phyloP scores from a whole-genome alignment of 1,284 basidiomycete genomes.

The Trichosporon sp. region DNA sequence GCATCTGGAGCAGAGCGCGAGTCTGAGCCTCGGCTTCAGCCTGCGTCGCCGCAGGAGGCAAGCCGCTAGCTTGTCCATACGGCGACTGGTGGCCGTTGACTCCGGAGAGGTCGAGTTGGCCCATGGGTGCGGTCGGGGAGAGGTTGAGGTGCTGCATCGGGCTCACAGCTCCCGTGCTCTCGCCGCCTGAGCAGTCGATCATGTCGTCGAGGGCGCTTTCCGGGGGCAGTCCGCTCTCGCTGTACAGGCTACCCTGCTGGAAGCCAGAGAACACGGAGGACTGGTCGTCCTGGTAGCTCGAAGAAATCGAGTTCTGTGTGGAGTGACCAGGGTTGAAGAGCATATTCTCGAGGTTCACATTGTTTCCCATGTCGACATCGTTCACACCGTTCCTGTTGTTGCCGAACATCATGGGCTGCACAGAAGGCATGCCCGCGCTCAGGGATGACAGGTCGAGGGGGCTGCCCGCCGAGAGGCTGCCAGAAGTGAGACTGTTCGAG shows the following conservation, averaged over 20 bases:
- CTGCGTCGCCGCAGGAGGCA: conserved; percentile 34
- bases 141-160: conserved; percentile 33
- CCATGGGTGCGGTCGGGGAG: conserved; percentile 29
- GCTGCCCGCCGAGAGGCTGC: conserved; percentile 3
- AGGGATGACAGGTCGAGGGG: conserved; percentile 29
- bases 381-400: conserved; percentile 16
- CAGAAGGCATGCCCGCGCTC: conserved; percentile 24
- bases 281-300: conserved; percentile 41
- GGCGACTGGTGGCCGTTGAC: conserved; percentile 25
- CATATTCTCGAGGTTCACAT: conserved; percentile 43
- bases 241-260: conserved; percentile 38
- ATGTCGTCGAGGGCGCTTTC: conserved; percentile 44
- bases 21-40: conserved; percentile 32
- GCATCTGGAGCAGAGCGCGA: conserved; percentile 30
- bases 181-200: conserved; percentile 50
- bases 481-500: conserved; percentile 9
- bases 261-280: conserved; percentile 45
- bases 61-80: conserved; percentile 19
- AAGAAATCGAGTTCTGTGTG: conserved; percentile 41
- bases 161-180: conserved; percentile 35
- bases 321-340: conserved; percentile 39
- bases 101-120: conserved; percentile 28
- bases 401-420: conserved; percentile 30
- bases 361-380: conserved; percentile 41
- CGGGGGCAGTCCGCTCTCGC: conserved; percentile 46